Percentiles rank a stretch among this genome's conserved stretches.
phyloP scores from a whole-genome alignment of 2,329 filamentous ascomycete genomes.

The Trichophaea hybrida region DNA sequence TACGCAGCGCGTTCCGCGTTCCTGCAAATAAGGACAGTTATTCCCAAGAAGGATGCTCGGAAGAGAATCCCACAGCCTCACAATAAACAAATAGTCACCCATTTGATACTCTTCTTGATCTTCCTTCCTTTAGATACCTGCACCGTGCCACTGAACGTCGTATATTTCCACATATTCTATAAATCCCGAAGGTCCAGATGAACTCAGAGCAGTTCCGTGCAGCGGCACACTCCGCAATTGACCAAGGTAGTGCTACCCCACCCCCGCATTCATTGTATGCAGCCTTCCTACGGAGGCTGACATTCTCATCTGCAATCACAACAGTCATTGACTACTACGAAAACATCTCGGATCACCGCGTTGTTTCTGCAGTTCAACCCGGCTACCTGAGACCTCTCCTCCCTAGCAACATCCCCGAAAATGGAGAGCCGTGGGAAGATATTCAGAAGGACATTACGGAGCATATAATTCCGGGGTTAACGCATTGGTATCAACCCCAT shows the following conservation, averaged over 20 bases:
- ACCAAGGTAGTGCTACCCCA: conserved; percentile 51
- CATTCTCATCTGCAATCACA: conserved; percentile 30
- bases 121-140: neutral
- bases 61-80: neutral
- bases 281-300: neutral
- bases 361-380: conserved; percentile 64
- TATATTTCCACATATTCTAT: neutral
- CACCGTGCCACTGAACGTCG: no score
- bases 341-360: conserved; percentile 51
- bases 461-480: conserved; percentile 82
- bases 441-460: conserved; percentile 73
- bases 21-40: no score
- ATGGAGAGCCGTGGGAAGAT: conserved; percentile 57
- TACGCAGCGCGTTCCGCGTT: no score
- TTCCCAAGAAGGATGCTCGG: neutral
- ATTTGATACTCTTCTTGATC: neutral
- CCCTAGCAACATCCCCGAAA: conserved; percentile 48
- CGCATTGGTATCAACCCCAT: conserved; percentile 50
- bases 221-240: conserved; percentile 63
- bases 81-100: neutral
- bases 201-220: conserved; percentile 62
- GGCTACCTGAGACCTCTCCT: conserved; percentile 75
- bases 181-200: conserved; percentile 39
- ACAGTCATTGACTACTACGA: conserved; percentile 69
- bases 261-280: conserved; percentile 1